Conservation (phyloP, 306 rosid species). For the Pterocarpus santalinus region DNA sequence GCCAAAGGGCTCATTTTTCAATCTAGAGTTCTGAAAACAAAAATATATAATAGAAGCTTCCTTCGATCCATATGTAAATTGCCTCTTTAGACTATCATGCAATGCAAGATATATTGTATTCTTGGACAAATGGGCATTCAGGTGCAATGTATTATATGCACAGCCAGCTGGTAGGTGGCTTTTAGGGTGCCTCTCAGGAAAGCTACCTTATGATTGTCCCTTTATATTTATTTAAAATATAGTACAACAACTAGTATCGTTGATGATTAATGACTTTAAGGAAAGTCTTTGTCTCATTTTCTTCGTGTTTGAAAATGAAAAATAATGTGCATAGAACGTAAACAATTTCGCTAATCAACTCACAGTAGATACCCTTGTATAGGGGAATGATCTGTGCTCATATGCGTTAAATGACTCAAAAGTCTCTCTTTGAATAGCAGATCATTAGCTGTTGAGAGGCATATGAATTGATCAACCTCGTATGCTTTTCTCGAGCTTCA, state of each 20-base stretch:
- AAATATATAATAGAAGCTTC: too few species aligned
- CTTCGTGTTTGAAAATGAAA: slow-evolving; percentile 19
- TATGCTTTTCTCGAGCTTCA: not conserved
- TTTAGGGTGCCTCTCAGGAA: not conserved
- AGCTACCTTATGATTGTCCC: not conserved
- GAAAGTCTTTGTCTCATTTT: slow-evolving; percentile 16
- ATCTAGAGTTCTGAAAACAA: too few species aligned
- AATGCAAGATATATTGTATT: not conserved
- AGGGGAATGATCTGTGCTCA: not conserved
- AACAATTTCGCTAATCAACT: not conserved
- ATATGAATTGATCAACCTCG: not conserved
- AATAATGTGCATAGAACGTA: not conserved
- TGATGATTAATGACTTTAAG: not conserved
- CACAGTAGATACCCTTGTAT: not conserved
- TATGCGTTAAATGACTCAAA: not conserved
- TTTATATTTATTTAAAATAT: not conserved
- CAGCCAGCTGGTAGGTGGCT: not conserved
- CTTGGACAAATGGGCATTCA: slow-evolving; percentile 11
- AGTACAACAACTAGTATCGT: not conserved
- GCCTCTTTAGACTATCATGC: not conserved
- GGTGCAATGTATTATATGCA: not conserved
- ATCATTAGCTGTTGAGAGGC: not conserved
- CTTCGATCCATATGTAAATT: too few species aligned
- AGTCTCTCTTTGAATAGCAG: slow-evolving; percentile 7
- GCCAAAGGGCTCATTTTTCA: not conserved